A percentile compares a stretch with the other conserved stretches of the same genome.
Evolutionary conservation across 1,284 basidiomycete species (phyloP).

Genomic region (Sporisorium reilianum): DNA sequence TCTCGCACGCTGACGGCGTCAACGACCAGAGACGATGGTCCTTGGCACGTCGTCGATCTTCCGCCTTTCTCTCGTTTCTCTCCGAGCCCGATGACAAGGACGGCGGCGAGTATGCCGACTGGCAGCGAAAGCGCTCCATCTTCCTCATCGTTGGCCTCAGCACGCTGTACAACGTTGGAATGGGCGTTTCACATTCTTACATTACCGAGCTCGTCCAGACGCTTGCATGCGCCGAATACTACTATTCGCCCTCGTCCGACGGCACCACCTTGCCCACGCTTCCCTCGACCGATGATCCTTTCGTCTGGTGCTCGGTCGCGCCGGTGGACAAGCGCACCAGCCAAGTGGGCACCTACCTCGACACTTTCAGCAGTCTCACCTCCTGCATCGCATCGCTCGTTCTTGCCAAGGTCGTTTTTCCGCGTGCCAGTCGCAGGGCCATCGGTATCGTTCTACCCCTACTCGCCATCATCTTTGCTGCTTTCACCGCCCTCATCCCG

Average conservation of each 20-base stretch:
- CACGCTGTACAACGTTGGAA: slow-evolving; percentile 15
- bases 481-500: slow-evolving; percentile 15
- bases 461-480: background rate
- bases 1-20: slow-evolving; percentile 4
- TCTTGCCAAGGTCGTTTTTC: slow-evolving; percentile 24
- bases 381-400: slow-evolving; percentile 20
- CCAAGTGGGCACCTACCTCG: slow-evolving; percentile 19
- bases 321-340: slow-evolving; percentile 37
- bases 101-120: slow-evolving; percentile 26
- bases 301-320: slow-evolving; percentile 28
- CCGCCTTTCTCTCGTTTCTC: slow-evolving; percentile 41
- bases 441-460: slow-evolving; percentile 1
- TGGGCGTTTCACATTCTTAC: slow-evolving; percentile 22
- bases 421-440: slow-evolving; percentile 24
- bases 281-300: slow-evolving; percentile 23
- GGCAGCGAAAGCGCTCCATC: slow-evolving; percentile 17
- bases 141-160: slow-evolving; percentile 25
- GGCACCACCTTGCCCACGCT: slow-evolving; percentile 17
- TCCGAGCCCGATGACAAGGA: slow-evolving; percentile 40
- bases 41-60: slow-evolving; percentile 35
- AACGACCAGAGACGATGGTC: slow-evolving; percentile 30
- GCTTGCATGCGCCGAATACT: slow-evolving; percentile 42
- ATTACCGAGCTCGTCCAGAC: slow-evolving; percentile 34
- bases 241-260: slow-evolving; percentile 14
- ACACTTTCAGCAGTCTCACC: slow-evolving; percentile 16